phyloP scores from a whole-genome alignment of 148 eudicot genomes.

The Fallopia convolvulus region DNA sequence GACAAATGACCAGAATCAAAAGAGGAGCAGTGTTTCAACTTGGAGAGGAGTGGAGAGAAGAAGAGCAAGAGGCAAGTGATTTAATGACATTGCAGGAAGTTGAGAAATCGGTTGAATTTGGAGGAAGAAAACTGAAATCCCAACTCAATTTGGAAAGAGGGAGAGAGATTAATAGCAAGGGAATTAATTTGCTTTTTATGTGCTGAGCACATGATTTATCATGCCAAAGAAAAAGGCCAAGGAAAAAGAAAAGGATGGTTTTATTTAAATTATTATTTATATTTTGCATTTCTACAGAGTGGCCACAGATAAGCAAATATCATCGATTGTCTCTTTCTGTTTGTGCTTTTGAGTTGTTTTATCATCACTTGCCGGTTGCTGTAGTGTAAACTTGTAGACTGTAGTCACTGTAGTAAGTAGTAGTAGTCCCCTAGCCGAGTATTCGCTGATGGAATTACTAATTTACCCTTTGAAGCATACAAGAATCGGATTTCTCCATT shows the following conservation, averaged over 20 bases:
- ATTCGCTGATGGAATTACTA: background rate
- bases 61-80: background rate
- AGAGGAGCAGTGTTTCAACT: background rate
- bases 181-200: slow-evolving; percentile 3
- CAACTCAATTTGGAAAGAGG: background rate
- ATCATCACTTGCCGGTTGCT: background rate
- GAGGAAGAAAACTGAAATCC: background rate
- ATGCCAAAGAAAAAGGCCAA: background rate
- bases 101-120: background rate
- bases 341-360: slow-evolving; percentile 1
- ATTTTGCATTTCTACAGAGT: background rate
- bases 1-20: background rate
- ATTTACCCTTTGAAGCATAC: background rate
- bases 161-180: background rate
- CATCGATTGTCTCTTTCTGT: background rate
- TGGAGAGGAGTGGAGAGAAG: background rate
- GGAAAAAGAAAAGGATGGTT: background rate
- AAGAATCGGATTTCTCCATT: background rate
- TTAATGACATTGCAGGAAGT: background rate
- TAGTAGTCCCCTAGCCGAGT: no score
- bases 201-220: slow-evolving; percentile 6
- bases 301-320: slow-evolving; percentile 8
- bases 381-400: background rate
- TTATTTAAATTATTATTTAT: background rate
- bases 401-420: background rate